Evolutionary conservation across 2,329 filamentous ascomycete genomes (phyloP).

Genomic region (Aspergillus pseudotamarii): DNA sequence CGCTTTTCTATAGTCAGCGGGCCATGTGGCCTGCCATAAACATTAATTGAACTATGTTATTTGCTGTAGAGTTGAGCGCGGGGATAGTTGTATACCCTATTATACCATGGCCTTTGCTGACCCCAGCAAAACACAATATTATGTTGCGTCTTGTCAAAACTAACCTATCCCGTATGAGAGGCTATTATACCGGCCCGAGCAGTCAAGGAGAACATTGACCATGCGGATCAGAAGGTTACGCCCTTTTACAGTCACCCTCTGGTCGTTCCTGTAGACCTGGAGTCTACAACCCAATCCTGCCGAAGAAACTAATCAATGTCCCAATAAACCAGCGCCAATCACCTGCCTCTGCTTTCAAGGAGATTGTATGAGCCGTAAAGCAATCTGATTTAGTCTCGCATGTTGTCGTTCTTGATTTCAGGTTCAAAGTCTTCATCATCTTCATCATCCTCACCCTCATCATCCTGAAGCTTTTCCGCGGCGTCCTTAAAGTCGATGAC

Average conservation of each 20-base stretch:
- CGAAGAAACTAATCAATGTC: conserved; percentile 6
- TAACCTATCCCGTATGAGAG: background rate
- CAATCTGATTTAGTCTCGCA: conserved; percentile 39
- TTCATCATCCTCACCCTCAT: conserved; percentile 64
- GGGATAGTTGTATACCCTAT: background rate
- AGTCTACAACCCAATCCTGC: background rate
- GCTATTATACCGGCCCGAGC: background rate
- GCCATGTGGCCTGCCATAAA: background rate
- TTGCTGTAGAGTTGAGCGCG: background rate
- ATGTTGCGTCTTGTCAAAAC: background rate
- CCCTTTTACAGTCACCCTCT: background rate
- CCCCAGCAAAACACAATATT: background rate
- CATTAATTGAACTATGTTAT: background rate
- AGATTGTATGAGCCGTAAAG: conserved; percentile 16
- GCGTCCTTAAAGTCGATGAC: conserved; percentile 93
- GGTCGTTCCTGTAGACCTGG: background rate
- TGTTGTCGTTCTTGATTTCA: conserved; percentile 39
- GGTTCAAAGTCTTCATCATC: conserved; percentile 47
- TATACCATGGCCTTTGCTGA: background rate
- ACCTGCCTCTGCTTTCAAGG: conserved; percentile 16
- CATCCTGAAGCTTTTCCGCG: conserved; percentile 76
- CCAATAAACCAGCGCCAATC: conserved; percentile 25
- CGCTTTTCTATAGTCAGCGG: background rate
- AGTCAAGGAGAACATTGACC: background rate
- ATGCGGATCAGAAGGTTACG: background rate